phyloP scores from a whole-genome alignment of 768 basidiomycete genomes.

The Leccinum disarticulatum region DNA sequence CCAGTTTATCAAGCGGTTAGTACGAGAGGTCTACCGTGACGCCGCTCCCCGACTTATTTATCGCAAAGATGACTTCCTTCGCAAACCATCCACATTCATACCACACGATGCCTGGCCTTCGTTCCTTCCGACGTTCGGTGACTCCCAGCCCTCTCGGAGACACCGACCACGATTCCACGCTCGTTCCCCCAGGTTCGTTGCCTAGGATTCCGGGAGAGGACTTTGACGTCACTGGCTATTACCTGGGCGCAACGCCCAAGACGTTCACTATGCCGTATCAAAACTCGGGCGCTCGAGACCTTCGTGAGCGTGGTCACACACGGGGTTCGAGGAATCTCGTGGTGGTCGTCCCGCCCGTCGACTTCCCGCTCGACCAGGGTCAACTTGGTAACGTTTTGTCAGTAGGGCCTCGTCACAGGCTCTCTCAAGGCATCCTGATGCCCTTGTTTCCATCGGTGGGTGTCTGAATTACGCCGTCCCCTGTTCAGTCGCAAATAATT shows the following conservation, averaged over 20 bases:
- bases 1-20: neutral
- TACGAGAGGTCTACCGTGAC: neutral
- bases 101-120: conserved; percentile 21
- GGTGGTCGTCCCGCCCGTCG: conserved; percentile 63
- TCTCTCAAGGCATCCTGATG: conserved; percentile 71
- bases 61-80: conserved; percentile 42
- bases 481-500: neutral
- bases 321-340: conserved; percentile 54
- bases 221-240: conserved; percentile 10
- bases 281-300: conserved; percentile 44
- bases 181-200: neutral
- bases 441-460: conserved; percentile 71
- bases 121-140: conserved; percentile 31
- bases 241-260: conserved; percentile 17
- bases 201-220: conserved; percentile 10
- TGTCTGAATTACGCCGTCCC: neutral
- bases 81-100: conserved; percentile 38
- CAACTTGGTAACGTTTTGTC: conserved; percentile 58
- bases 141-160: conserved; percentile 41
- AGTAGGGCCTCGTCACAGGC: conserved; percentile 57
- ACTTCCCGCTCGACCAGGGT: conserved; percentile 58
- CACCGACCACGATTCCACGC: conserved; percentile 24
- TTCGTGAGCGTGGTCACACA: conserved; percentile 40
- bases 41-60: neutral
- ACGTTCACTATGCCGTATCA: conserved; percentile 58